Evolutionary conservation across 1,284 basidiomycete species (phyloP), one percentile per base, ranked within the genome.

Genomic region (Dichomitus squalens): DNA sequence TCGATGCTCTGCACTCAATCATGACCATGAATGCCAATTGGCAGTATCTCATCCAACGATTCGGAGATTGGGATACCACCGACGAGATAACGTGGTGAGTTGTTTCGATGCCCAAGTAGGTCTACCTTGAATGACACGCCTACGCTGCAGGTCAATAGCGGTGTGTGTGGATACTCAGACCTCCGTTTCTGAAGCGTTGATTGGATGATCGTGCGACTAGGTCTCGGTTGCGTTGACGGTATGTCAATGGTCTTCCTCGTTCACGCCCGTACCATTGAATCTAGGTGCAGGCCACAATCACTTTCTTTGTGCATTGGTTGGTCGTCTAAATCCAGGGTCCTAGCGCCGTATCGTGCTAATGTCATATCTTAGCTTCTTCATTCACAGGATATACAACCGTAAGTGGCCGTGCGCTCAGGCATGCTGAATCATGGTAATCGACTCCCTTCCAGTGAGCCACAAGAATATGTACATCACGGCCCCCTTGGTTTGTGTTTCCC

Each of bases 401-500:
- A 47, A 40, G 66, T 55, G 18, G 3, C 23, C 5, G 3, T 27
- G 2, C 8, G 3, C 21, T 9, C 20, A 4, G 20, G 2, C 8
- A 25, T 49, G 12, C 18, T 14, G 29, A 8, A 6, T 8, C 16
- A 29, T 29, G 6, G 1, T 14, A 20, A 36, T 33, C 20, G 23
- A 49, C 14, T 7, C 21, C 27, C 21, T 9, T 18, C 34, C 55
- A 78, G 77, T 80, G 43, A 79, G 78, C 70, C 71, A 69, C 51
- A 58, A 68, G 14, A 79, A 76, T 41, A 72, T 64, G 67, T 66
- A 65, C 16, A 64, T 80, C 52, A 71, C 73, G 3, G 50, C 64
- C 4, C 75, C 77, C 0, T 73, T 81, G 33, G 79, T 80, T 59
- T 55, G 77, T 57, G 16, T 38, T 16, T n/a, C 46, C 8, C 6